Conservation (phyloP, 192 early-diverging fungal genomes). For the Radiomyces spectabilis region DNA sequence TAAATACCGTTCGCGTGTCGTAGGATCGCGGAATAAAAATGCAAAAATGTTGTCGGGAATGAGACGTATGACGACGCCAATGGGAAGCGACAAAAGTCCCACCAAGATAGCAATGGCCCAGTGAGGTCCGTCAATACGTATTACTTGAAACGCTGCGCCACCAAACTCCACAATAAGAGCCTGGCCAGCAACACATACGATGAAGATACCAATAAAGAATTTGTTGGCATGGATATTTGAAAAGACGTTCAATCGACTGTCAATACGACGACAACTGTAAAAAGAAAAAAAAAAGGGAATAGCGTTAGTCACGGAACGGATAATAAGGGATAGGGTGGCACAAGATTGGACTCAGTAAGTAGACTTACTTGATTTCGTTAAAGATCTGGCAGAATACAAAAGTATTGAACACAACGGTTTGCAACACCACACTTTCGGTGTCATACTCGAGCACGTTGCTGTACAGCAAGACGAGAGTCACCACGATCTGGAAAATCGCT, state of each 20-base stretch:
- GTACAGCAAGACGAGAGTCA: conserved; percentile 71
- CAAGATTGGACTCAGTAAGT: background rate
- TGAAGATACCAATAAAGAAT: conserved; percentile 76
- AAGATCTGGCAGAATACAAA: conserved; percentile 90
- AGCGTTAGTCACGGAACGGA: background rate
- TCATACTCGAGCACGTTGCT: conserved; percentile 52
- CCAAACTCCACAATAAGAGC: conserved; percentile 88
- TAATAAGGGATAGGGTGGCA: background rate
- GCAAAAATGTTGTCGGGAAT: conserved; percentile 63
- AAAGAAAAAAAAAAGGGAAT: conserved; percentile 2
- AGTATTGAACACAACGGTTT: conserved; percentile 89
- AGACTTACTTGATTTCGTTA: conserved; percentile 74
- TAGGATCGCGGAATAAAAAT: conserved; percentile 24
- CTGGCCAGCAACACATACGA: conserved; percentile 71
- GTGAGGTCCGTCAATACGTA: conserved; percentile 52
- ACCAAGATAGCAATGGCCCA: conserved; percentile 81
- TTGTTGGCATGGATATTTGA: conserved; percentile 64
- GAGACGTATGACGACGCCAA: conserved; percentile 82
- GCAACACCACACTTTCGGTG: conserved; percentile 27
- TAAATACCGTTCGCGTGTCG: conserved; percentile 22
- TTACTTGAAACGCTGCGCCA: conserved; percentile 75
- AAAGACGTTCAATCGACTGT: conserved; percentile 85
- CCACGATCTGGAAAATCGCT: conserved; percentile 78
- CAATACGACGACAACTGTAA: conserved; percentile 60
- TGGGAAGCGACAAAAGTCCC: conserved; percentile 72